Evolutionary conservation across 2,329 filamentous ascomycete species (phyloP), one percentile per base, ranked within the genome.

Genomic region (Verticillium klebahnii): DNA sequence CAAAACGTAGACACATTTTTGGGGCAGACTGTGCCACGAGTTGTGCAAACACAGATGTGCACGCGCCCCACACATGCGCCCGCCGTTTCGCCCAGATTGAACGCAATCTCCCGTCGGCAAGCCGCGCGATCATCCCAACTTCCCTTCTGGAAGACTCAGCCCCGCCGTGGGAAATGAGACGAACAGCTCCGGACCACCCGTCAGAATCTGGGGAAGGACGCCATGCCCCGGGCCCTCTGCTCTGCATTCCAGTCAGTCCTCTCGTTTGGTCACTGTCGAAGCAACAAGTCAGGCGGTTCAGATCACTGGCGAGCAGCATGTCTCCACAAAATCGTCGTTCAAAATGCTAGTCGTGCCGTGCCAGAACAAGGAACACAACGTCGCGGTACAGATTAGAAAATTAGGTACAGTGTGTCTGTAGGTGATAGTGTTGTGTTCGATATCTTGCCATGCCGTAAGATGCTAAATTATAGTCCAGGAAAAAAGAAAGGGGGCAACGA

Each of bases 311-410:
- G 14, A 23, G 31, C 3, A 3, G 1, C 17, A 57, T 37, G n/a
- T 36, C 34, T 57, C 55, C 31, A n/a, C 55, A 58, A 58, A 58
- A 36, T 25, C 56, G 14, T 45, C 37, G 57, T 58, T 58, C 37
- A 58, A 34, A 57, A 57, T 31, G 56, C 56, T 19, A 58, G 56
- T 29, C 56, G 56, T 58, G 34, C 32, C 56, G 37, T 58, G 34
- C 56, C 36, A 29, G 32, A 58, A 40, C 23, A 36, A 17, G 9
- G 12, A 17, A 14, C 57, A 40, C 25, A 39, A 58, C 23, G 17
- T 19, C 37, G 37, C 57, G 57, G n/a, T 17, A 69, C 45, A 50
- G 64, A 82, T 82, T 82, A 81, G 75, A 80, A 80, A 67, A 77
- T 80, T 80, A 81, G 73, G 70, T 78, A 79, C 72, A 75, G 67